Evolutionary conservation across 1,139 yeast genomes (phyloP).

Genomic region (Magnusiomyces fungicola): DNA sequence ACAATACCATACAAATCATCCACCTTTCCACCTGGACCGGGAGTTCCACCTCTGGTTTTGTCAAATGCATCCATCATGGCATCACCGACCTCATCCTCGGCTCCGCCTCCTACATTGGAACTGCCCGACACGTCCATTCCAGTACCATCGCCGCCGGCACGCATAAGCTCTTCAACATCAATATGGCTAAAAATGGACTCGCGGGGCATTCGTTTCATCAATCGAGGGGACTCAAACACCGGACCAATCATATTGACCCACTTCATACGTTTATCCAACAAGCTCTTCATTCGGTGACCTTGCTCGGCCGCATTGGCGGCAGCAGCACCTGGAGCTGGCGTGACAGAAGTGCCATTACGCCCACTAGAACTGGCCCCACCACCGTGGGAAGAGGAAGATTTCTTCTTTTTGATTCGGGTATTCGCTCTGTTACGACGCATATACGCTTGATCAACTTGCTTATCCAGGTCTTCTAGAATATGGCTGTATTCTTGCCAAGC

Average conservation of each 20-base stretch:
- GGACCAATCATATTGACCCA: slow-evolving; percentile 92
- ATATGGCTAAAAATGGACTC: slow-evolving; percentile 46
- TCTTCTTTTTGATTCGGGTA: slow-evolving; percentile 66
- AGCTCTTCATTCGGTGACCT: slow-evolving; percentile 67
- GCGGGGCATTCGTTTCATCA: slow-evolving; percentile 68
- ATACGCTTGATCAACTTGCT: slow-evolving; percentile 94
- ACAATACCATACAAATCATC: slow-evolving; percentile 1
- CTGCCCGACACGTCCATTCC: neutral
- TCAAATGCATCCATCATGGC: slow-evolving; percentile 1
- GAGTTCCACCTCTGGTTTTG: neutral
- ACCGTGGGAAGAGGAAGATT: slow-evolving; percentile 13
- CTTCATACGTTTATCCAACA: slow-evolving; percentile 75
- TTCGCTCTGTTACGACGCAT: slow-evolving; percentile 77
- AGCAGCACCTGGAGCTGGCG: slow-evolving; percentile 22
- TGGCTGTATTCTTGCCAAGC: slow-evolving; percentile 94
- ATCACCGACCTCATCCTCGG: neutral
- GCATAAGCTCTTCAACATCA: slow-evolving; percentile 35
- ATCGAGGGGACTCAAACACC: slow-evolving; percentile 56
- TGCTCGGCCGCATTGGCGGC: slow-evolving; percentile 39
- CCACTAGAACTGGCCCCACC: slow-evolving; percentile 4
- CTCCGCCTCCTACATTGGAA: neutral
- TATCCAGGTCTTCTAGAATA: slow-evolving; percentile 86
- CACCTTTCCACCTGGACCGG: neutral
- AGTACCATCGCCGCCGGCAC: neutral
- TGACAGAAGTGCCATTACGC: slow-evolving; percentile 6